Evolutionary conservation across 1,284 basidiomycete species (phyloP).

Genomic region (Omphalotus olearius): DNA sequence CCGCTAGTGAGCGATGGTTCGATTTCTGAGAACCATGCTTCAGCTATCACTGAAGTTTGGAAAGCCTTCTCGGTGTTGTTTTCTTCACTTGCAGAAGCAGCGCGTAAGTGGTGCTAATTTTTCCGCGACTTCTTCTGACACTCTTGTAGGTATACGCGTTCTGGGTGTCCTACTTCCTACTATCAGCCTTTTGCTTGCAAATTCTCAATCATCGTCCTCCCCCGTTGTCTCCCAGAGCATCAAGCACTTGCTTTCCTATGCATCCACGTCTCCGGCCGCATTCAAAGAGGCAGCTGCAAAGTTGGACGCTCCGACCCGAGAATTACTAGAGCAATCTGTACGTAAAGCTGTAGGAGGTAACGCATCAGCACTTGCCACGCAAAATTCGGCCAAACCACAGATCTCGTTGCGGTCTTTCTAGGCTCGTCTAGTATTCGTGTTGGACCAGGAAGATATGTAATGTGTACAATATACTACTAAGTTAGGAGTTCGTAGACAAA

Average conservation of each 20-base stretch:
- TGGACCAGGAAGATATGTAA: not conserved
- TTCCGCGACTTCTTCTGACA: constrained; percentile 3
- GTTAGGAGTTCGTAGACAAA: too few relatives aligned
- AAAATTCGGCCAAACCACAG: constrained; percentile 58
- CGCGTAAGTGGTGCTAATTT: constrained; percentile 47
- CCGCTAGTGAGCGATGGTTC: constrained; percentile 51
- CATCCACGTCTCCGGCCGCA: constrained; percentile 66
- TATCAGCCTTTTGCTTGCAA: constrained; percentile 70
- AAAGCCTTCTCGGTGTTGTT: constrained; percentile 75
- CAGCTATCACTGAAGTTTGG: constrained; percentile 74
- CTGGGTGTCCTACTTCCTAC: constrained; percentile 81
- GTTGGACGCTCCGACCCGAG: constrained; percentile 57
- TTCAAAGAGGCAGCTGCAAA: constrained; percentile 86
- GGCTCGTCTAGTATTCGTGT: not conserved
- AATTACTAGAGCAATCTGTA: constrained; percentile 75
- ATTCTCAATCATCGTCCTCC: constrained; percentile 38
- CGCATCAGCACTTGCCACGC: constrained; percentile 25
- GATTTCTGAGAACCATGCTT: constrained; percentile 49
- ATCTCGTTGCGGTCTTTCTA: constrained; percentile 76
- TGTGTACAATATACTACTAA: too few relatives aligned
- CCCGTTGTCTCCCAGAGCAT: constrained; percentile 62
- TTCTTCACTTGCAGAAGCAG: constrained; percentile 50
- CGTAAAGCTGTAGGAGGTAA: constrained; percentile 65
- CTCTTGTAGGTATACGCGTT: constrained; percentile 54
- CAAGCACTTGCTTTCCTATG: constrained; percentile 74